Base-by-base conservation (phyloP, 805 yeast genomes). In the Spathaspora sp. region DNA sequence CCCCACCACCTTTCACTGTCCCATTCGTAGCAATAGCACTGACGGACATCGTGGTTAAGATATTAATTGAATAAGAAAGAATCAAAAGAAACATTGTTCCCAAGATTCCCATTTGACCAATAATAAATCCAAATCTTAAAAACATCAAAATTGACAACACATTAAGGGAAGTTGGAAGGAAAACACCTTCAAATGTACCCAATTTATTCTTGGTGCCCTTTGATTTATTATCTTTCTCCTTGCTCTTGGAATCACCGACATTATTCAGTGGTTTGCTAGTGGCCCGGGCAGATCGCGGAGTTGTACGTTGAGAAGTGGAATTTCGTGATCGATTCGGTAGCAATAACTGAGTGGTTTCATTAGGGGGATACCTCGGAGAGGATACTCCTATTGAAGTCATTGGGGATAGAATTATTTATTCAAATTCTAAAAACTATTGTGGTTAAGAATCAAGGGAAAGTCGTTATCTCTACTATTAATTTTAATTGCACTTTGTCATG, bases 1-100 rank as follows among this genome's bases (percentile, higher is more conserved):
- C 97, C 46, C 99, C 99, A 14, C 99, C 99, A 12, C 98, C 98
- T 58, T 91, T 81, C 2, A 94, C 98, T 0, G 96, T 90, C 19
- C 99, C 99, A 64, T 94, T 94, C 1, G 99, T 94, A 1, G 97
- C 90, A 54, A 94, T 94, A 1, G 99, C 99, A 50, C 96, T 88
- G 52, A 94, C 85, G 18, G 97, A 89, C 57, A 94, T 69, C 0
- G 96, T 89, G 0, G 99, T 94, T 51, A 94, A 73, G 5, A 90
- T 73, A 64, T 93, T 87, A 55, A 94, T 90, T 2, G 82, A 63
- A 65, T 92, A 94, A 46, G 96, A 87, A 65, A 90, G 65, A 1
- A 85, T 50, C 39, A 94, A 72, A 19, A 93, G 69, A 1, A 81
- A 68, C 20, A 91, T 59, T 2, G 96, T 77, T 4, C 97, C 97